Evolutionary conservation across 805 yeast genomes (phyloP).

Genomic region (Blastobotrys peoriensis): DNA sequence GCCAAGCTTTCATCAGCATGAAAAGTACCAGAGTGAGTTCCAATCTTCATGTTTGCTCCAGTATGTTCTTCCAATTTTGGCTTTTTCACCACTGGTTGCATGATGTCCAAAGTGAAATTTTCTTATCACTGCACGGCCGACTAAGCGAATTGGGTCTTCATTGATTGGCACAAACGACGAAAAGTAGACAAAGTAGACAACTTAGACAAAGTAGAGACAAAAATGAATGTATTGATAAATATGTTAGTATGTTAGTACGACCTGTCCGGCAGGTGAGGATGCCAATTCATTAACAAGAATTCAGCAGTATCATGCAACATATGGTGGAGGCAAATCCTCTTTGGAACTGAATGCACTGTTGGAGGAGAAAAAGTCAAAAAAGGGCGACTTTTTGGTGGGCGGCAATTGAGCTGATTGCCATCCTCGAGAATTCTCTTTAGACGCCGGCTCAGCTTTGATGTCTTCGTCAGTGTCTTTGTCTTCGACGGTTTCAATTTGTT

Average conservation of each 20-base stretch:
- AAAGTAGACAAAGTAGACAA: too few relatives aligned
- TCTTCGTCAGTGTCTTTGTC: background rate
- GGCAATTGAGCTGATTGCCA: background rate
- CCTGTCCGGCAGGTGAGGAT: too few relatives aligned
- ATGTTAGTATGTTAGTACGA: too few relatives aligned
- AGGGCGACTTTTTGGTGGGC: constrained; percentile 6
- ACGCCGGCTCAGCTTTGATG: background rate
- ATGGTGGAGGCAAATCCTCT: constrained; percentile 18
- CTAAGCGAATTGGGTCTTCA: too few relatives aligned
- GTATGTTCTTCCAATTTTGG: too few relatives aligned
- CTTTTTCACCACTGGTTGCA: constrained; percentile 13
- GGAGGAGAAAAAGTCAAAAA: constrained; percentile 17
- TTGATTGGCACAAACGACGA: too few relatives aligned
- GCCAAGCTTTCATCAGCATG: constrained; percentile 98
- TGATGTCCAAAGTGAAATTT: too few relatives aligned
- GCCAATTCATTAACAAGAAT: too few relatives aligned
- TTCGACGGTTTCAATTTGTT: too few relatives aligned
- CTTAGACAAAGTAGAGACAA: too few relatives aligned
- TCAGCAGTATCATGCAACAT: constrained; percentile 20
- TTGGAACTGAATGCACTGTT: constrained; percentile 8
- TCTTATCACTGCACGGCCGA: too few relatives aligned
- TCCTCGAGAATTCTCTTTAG: background rate
- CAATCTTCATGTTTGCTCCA: constrained; percentile 45
- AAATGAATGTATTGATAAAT: too few relatives aligned
- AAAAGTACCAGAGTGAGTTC: constrained; percentile 76